Base-by-base conservation (phyloP, 768 basidiomycete genomes). In the Suillus variegatus region DNA sequence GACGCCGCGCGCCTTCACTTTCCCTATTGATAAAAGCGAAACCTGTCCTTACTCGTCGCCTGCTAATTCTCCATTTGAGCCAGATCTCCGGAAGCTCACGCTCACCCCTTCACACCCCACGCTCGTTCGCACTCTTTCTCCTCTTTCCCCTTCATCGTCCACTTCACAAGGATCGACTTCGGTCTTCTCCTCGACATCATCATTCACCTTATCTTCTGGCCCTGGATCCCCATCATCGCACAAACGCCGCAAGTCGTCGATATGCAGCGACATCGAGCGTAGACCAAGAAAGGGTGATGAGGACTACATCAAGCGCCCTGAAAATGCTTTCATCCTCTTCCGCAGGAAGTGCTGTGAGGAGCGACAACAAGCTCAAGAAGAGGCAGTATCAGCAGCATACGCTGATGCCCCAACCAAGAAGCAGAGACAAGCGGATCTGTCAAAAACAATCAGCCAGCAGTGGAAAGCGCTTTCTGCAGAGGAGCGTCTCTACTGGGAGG, bases 281-380 rank as follows among this genome's bases (percentile, higher is more conserved):
- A 70, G 77, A 64, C 77, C 82, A 10, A 82, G 80, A 75, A 82
- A 88, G 80, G 91, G 91, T 70, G 91, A 92, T 76, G 89, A 90
- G 58, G 90, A 91, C 76, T 93, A 93, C 73, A 87, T 93, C 80
- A 92, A 92, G 77, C 87, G 91, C 51, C 91, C 91, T 2, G 89
- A 91, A 78, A 92, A 93, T 72, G 91, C 91, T 9, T 93, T 93
- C 81, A 93, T 93, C 74, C 84, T 93, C 63, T 93, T 93, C 84
- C 86, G 91, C 63, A 85, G 90, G 70, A 87, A 89, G 71, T 91
- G 88, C 77, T 91, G 88, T 77, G 88, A 90, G 76, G 88, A 90
- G 60, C 85, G 87, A 41, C 86, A 89, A 75, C 78, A 80, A 16
- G 83, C 83, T 54, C 80, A 79, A 62, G 85, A 85, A 58, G 86